A percentile compares a stretch with the other conserved stretches of the same genome.
Conservation (phyloP, 768 basidiomycete species). For the Tubosaeta brunneosetosa region DNA sequence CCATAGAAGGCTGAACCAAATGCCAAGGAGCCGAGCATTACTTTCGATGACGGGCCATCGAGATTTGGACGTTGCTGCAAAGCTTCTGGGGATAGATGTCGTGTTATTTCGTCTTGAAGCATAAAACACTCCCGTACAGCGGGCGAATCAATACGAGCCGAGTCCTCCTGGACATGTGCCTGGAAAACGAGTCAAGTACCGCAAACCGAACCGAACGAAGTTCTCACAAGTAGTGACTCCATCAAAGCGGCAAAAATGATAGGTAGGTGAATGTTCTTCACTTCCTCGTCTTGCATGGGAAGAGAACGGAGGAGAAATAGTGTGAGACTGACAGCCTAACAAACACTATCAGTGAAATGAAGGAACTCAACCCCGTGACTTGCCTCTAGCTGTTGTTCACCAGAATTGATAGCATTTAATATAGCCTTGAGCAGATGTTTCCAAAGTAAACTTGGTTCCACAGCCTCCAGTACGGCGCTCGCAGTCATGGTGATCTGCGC, state of each 20-base stretch:
- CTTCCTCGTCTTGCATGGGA: constrained; percentile 81
- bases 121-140: constrained; percentile 40
- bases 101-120: constrained; percentile 52
- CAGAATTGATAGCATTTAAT: constrained; percentile 49
- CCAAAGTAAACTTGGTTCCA: constrained; percentile 88
- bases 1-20: constrained; percentile 65
- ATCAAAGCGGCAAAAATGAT: constrained; percentile 67
- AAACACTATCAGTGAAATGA: constrained; percentile 4
- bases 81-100: constrained; percentile 45
- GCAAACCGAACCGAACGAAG: background rate
- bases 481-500: constrained; percentile 73
- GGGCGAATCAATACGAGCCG: constrained; percentile 31
- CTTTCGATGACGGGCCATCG: constrained; percentile 32
- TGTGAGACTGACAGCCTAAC: constrained; percentile 62
- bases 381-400: constrained; percentile 47
- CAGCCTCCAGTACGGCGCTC: constrained; percentile 85
- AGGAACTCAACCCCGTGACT: constrained; percentile 3
- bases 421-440: constrained; percentile 59
- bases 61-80: constrained; percentile 50
- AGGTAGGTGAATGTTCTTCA: constrained; percentile 75
- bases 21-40: constrained; percentile 39
- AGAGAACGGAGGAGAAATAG: constrained; percentile 72
- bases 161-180: constrained; percentile 36
- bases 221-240: constrained; percentile 58
- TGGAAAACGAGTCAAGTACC: constrained; percentile 15